Evolutionary conservation across 805 yeast genomes (phyloP), one percentile per base, ranked within the genome.

Genomic region (Nakazawaea anatomiae): DNA sequence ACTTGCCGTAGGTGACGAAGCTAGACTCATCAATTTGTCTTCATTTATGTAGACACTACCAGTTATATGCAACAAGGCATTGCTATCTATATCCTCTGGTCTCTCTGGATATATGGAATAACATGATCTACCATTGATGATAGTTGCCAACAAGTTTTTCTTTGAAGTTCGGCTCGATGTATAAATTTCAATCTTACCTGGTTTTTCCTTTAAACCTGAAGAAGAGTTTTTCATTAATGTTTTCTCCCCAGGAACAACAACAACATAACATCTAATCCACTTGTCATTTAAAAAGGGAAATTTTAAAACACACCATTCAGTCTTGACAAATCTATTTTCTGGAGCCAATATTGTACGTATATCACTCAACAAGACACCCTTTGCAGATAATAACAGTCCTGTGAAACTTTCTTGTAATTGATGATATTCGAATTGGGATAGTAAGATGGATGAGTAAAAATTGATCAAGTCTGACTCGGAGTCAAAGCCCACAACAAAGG

Each of bases 271-370:
- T 56, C 76, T 72, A 34, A 79, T 60, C 88, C 88, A 83, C 58
- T 79, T 77, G 55, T 73, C 73, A 44, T 80, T 75, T 42, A 80
- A 67, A 53, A 77, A 79, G 9, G 84, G 84, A 57, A 83, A 75
- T 52, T 85, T 68, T 55, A 83, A 62, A 59, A 80, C 77, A 61
- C 82, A 79, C 86, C 87, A 82, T 58, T 83, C 89, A 44, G 67
- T 75, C 54, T 73, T 71, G 4, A 72, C 59, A 56, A 68, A 75
- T 47, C 70, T 65, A 53, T 79, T 72, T 53, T 73, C 75, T 42
- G 76, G 76, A 5, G 80, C 74, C 55, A 83, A 67, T 18, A 83
- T 67, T 1, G 83, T 78, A 57, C 82, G 80, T 41, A 82, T 72
- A 60, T 83, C 89, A 2, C 77, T 71, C 50, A 83, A 70, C 48